A percentile compares a stretch with the other conserved stretches of the same genome.
These are phyloP conservation scores for Ceratocystis huliohia DNA, from an alignment of 2,329 filamentous ascomycete species.

Conservation along the genomic window DNA sequence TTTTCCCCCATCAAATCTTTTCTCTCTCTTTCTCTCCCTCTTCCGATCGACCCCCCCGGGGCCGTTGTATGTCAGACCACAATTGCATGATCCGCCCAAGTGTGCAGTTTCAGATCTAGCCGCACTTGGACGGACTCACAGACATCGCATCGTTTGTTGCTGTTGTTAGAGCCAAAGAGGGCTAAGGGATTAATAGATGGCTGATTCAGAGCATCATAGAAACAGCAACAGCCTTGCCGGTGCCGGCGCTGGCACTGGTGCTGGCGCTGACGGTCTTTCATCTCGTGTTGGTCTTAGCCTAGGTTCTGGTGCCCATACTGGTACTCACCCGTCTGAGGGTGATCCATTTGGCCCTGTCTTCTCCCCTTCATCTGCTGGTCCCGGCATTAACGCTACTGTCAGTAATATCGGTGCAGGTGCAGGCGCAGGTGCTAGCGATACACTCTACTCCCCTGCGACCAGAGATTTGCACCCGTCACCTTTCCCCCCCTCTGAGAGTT, in stretches of 20 bases:
- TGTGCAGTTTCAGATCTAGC: slow-evolving; percentile 11
- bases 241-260: neutral
- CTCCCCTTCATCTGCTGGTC: slow-evolving; percentile 1
- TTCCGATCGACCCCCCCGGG: slow-evolving; percentile 19
- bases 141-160: neutral
- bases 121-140: slow-evolving; percentile 1
- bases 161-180: neutral
- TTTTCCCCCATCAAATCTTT: slow-evolving; percentile 12
- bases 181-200: slow-evolving; percentile 9
- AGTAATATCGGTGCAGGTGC: neutral
- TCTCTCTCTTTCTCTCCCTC: slow-evolving; percentile 16
- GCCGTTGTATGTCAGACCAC: slow-evolving; percentile 20
- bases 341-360: neutral
- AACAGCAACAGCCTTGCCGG: neutral
- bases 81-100: slow-evolving; percentile 20
- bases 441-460: slow-evolving; percentile 12
- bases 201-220: slow-evolving; percentile 1
- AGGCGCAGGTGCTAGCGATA: neutral
- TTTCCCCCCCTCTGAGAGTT: neutral
- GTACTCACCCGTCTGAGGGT: slow-evolving; percentile 8
- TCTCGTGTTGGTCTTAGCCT: neutral
- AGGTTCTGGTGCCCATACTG: slow-evolving; percentile 7
- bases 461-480: slow-evolving; percentile 13
- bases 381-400: slow-evolving; percentile 2
- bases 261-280: neutral